Evolutionary conservation across 345 rosid genomes (phyloP), one percentile per base, ranked within the genome.

Genomic region (Sisymbrium irio): DNA sequence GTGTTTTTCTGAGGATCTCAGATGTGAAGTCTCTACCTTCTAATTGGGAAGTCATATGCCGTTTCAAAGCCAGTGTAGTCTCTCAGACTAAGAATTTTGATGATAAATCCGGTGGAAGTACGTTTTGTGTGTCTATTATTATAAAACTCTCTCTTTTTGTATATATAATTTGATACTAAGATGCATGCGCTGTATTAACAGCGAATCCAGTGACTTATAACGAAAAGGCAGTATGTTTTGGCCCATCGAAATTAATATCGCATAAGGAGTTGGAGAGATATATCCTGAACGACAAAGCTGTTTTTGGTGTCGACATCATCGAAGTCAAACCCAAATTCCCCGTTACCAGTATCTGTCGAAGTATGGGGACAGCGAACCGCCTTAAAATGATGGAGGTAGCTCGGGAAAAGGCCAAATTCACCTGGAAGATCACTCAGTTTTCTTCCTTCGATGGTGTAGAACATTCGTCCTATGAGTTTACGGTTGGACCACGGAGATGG

Each of bases 351-450:
- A 0, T 17, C 50, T 41, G 12, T 54, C 72, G 30, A 40, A 1
- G 41, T 9, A 54, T 67, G 8, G 62, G 62, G 19, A 54, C 72
- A 54, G 65, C 56, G 0, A 54, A 70, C 10, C 58, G 57, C 28
- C 4, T 70, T 20, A 70, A 20, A 33, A 7, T 71, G 7, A 60
- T 4, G 2, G 67, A 71, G 0, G 5, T 59, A 5, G 19, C 49
- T 47, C 17, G 9, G 27, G 7, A 15, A 3, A 71, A 60, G 13
- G 46, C 59, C 2, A 59, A 22, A 71, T 61, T 59, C 67, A 71
- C 75, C 5, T 71, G 75, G 75, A 71, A 60, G 14, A 71, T 71
- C 40, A 46, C 74, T 1, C 66, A 59, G 37, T 46, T 70, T 60
- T 70, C 74, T 25, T 70, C 74, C 37, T 58, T 70, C 2, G 15